Conservation (phyloP, 1,284 basidiomycete species). For the Tilletiopsis washingtonensis region DNA sequence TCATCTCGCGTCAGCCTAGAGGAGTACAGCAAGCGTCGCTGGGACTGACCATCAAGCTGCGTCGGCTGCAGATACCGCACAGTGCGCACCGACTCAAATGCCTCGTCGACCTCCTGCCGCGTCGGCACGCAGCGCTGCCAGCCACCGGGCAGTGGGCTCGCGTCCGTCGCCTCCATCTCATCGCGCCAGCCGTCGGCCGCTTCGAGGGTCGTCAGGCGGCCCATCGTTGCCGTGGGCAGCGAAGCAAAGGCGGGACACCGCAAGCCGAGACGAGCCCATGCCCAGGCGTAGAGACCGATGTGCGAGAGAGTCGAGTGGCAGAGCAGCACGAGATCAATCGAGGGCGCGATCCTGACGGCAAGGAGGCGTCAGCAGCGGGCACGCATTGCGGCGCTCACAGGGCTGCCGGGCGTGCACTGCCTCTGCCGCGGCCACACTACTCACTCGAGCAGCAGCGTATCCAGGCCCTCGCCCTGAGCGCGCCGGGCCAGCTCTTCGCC, state of each 20-base stretch:
- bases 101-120: constrained; percentile 77
- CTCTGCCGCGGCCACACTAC: not conserved
- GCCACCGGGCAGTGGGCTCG: not conserved
- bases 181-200: constrained; percentile 30
- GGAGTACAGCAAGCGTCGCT: not conserved
- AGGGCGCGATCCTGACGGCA: constrained; percentile 57
- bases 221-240: constrained; percentile 93
- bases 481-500: not conserved
- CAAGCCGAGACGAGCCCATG: constrained; percentile 75
- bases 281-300: constrained; percentile 83
- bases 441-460: constrained; percentile 11
- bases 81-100: constrained; percentile 84
- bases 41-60: constrained; percentile 71
- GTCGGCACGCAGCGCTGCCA: constrained; percentile 60
- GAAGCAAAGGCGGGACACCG: constrained; percentile 91
- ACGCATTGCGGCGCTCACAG: not conserved
- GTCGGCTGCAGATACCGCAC: constrained; percentile 91
- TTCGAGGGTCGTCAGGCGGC: constrained; percentile 61
- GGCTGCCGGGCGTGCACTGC: not conserved
- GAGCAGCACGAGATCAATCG: constrained; percentile 75
- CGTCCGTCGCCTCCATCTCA: constrained; percentile 26
- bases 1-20: not conserved
- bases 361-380: constrained; percentile 3
- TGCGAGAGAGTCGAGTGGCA: constrained; percentile 88
- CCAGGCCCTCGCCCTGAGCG: constrained; percentile 8